A percentile compares a stretch with the other conserved stretches of the same genome.
Evolutionary conservation across 2,329 filamentous ascomycete species (phyloP).

Genomic region (Stenocarpella maydis): DNA sequence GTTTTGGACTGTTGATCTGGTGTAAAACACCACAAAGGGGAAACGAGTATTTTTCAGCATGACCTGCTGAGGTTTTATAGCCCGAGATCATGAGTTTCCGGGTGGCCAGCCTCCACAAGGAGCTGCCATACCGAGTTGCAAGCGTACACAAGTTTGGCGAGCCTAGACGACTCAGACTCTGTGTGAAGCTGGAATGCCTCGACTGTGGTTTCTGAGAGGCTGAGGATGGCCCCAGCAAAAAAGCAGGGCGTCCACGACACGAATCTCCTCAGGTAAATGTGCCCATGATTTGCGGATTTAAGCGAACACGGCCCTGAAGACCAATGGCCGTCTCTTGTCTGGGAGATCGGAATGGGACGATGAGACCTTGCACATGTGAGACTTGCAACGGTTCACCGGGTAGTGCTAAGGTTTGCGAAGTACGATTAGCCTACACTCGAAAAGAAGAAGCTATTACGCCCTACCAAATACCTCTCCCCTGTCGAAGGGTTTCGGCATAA

Average conservation of each 20-base stretch:
- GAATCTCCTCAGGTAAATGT: background rate
- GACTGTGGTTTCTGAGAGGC: background rate
- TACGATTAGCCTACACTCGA: background rate
- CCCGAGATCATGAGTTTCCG: background rate
- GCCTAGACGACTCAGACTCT: background rate
- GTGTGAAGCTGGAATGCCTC: background rate
- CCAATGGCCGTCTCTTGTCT: background rate
- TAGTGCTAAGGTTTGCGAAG: background rate
- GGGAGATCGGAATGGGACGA: slow-evolving; percentile 24
- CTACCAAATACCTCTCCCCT: background rate
- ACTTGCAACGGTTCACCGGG: slow-evolving; percentile 30
- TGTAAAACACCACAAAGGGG: background rate
- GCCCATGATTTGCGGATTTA: slow-evolving; percentile 5
- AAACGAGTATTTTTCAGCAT: background rate
- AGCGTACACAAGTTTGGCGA: slow-evolving; percentile 6
- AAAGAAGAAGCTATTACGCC: background rate
- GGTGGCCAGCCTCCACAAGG: too few relatives aligned
- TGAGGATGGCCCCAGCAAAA: background rate
- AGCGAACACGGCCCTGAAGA: background rate
- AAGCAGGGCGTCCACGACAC: background rate
- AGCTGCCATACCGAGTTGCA: background rate
- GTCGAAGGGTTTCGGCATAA: background rate
- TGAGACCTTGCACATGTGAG: slow-evolving; percentile 18
- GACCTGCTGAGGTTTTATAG: slow-evolving; percentile 32
- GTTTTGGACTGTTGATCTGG: background rate